Evolutionary conservation across 1,284 basidiomycete genomes (phyloP).

Genomic region (Takashimella koratensis): DNA sequence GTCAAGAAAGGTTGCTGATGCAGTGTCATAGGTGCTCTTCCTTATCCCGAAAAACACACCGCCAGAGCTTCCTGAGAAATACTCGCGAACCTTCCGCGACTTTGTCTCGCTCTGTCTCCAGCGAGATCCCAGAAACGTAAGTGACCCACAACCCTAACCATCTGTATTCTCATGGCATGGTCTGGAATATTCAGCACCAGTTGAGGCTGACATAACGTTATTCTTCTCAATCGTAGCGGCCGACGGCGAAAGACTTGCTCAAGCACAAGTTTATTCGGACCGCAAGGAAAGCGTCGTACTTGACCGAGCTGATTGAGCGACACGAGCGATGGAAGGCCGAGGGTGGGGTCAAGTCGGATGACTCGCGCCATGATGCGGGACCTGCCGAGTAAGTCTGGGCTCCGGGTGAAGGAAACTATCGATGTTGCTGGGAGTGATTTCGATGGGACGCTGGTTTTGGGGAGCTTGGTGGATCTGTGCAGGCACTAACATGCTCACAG

Average conservation of each 20-base stretch:
- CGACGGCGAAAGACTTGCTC: slow-evolving; percentile 86
- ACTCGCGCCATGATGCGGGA: slow-evolving; percentile 40
- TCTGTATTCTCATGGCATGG: no score
- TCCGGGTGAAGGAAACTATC: background rate
- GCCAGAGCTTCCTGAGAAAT: slow-evolving; percentile 76
- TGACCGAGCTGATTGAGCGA: slow-evolving; percentile 92
- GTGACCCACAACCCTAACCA: slow-evolving; percentile 46
- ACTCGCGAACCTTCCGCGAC: slow-evolving; percentile 87
- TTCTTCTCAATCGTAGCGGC: slow-evolving; percentile 58
- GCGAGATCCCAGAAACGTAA: slow-evolving; percentile 83
- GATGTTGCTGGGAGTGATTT: background rate
- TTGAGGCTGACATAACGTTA: no score
- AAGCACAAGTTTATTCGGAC: slow-evolving; percentile 94
- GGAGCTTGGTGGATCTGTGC: no score
- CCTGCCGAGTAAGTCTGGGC: slow-evolving; percentile 16
- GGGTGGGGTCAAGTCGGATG: slow-evolving; percentile 70
- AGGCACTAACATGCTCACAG: no score
- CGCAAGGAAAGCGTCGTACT: slow-evolving; percentile 88
- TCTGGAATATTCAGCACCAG: no score
- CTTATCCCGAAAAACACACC: slow-evolving; percentile 97
- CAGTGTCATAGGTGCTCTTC: slow-evolving; percentile 94
- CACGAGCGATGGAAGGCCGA: slow-evolving; percentile 88
- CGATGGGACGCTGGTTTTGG: slow-evolving; percentile 16
- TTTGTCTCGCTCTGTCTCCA: slow-evolving; percentile 91
- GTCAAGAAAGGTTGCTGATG: no score